Evolutionary conservation across 202 grass and related monocot genomes (phyloP).

Genomic region (Setaria italica): DNA sequence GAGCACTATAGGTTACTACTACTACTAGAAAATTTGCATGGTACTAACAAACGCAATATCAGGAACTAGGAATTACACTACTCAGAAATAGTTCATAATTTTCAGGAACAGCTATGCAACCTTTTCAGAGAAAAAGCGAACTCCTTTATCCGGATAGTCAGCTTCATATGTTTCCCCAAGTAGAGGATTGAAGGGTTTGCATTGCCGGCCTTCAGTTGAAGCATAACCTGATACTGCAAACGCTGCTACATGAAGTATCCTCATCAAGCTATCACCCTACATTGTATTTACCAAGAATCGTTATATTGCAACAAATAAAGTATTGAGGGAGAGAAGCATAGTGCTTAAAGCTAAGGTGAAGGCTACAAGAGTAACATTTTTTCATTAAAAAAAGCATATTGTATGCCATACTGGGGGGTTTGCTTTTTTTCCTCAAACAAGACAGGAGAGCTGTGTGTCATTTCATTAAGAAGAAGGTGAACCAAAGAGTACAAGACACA

Average conservation of each 20-base stretch:
- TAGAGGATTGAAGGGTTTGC: conserved; percentile 96
- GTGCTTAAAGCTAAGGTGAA: background rate
- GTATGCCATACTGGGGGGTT: background rate
- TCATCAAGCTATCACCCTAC: conserved; percentile 94
- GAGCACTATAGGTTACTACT: background rate
- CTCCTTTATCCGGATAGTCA: conserved; percentile 92
- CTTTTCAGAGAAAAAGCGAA: conserved; percentile 96
- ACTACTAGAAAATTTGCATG: background rate
- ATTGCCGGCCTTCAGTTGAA: conserved; percentile 95
- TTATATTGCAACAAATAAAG: conserved; percentile 21
- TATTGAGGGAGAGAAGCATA: conserved; percentile 25
- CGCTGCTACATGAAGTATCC: conserved; percentile 82
- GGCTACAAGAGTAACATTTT: background rate
- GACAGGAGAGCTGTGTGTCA: too few relatives aligned
- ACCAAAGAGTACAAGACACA: too few relatives aligned
- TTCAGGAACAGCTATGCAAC: conserved; percentile 43
- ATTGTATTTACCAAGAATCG: conserved; percentile 36
- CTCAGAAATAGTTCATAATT: conserved; percentile 16
- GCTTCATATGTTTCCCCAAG: conserved; percentile 97
- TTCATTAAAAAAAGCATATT: conserved; percentile 8
- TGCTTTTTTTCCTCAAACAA: too few relatives aligned
- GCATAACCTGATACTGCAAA: conserved; percentile 98
- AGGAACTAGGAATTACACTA: conserved; percentile 33
- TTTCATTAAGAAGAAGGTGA: too few relatives aligned
- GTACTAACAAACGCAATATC: conserved; percentile 26